These are phyloP conservation scores for Colletotrichum destructivum DNA, from an alignment of 2,329 filamentous ascomycete species.

Conservation along the genomic window DNA sequence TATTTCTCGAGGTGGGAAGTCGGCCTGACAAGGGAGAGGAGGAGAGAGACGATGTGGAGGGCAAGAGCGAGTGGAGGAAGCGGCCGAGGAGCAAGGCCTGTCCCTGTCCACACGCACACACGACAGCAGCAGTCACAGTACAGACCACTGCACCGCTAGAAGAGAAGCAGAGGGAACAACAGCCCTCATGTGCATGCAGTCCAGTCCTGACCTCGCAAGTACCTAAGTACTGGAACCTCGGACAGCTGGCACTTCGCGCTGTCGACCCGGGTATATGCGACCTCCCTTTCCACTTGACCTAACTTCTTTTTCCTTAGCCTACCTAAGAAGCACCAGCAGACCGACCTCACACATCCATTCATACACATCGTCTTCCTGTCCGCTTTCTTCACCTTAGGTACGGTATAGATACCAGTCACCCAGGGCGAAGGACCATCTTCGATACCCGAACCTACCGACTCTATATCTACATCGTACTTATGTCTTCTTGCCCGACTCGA, in stretches of 20 bases:
- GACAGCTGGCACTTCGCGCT: neutral
- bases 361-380: conserved; percentile 8
- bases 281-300: conserved; percentile 2
- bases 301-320: conserved; percentile 1
- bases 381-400: conserved; percentile 12
- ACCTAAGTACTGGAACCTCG: conserved; percentile 1
- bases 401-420: neutral
- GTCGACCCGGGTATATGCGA: neutral
- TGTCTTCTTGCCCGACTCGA: conserved; percentile 15
- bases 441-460: conserved; percentile 3
- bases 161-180: conserved; percentile 16
- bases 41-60: conserved; percentile 23
- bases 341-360: conserved; percentile 12
- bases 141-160: conserved; percentile 3
- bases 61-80: conserved; percentile 34
- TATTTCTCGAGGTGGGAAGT: conserved; percentile 28
- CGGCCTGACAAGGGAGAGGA: conserved; percentile 37
- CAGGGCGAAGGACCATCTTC: neutral
- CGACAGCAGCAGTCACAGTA: conserved; percentile 8
- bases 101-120: conserved; percentile 28
- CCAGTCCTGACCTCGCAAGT: neutral
- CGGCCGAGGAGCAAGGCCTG: conserved; percentile 32
- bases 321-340: conserved; percentile 3
- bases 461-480: neutral
- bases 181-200: neutral